Evolutionary conservation across 1,284 basidiomycete genomes (phyloP), one percentile per base, ranked within the genome.

Genomic region (Athelia sp.): DNA sequence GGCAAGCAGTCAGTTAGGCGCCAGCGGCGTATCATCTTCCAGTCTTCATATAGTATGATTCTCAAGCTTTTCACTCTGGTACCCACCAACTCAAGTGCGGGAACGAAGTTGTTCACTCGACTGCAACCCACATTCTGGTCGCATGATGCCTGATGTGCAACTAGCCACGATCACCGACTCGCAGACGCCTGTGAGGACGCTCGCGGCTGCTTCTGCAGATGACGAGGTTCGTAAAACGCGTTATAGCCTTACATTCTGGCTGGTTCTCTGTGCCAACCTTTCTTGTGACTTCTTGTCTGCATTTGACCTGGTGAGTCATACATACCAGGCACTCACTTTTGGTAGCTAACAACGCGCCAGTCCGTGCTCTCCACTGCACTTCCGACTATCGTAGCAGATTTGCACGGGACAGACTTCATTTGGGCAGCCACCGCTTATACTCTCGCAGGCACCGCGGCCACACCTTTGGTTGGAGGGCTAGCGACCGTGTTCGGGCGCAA

Each of bases 361-460:
- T 58, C 64, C 13, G 58, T 61, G 3, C 59, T 70, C 19, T 61
- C 64, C 2, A 67, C 65, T 1, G 66, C 68, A 0, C 58, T 66
- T 3, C 68, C 68, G 0, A 67, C 62, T 1, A 70, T 69, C 46
- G 55, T 63, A 9, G 50, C 55, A 21, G 60, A 63, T 10, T 53
- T 69, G n/a, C 26, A 62, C 35, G 66, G 65, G 13, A 47, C 49
- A 3, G 58, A 66, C 32, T 67, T 66, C 49, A 54, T 59, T n/a
- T 68, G 66, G 66, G 59, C 60, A 29, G 64, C 58, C 11, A 57
- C 57, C 6, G 62, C 64, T 3, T 68, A 66, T 50, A 51, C 58
- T 1, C 52, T 68, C 14, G 62, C 62, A 2, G 57, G 61, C 4
- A 63, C 64, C 2, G 63, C 65, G 4, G 54, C 61, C 21, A 52